Conservation (phyloP, 1,284 basidiomycete genomes). For the Phaffia rhodozyma region DNA sequence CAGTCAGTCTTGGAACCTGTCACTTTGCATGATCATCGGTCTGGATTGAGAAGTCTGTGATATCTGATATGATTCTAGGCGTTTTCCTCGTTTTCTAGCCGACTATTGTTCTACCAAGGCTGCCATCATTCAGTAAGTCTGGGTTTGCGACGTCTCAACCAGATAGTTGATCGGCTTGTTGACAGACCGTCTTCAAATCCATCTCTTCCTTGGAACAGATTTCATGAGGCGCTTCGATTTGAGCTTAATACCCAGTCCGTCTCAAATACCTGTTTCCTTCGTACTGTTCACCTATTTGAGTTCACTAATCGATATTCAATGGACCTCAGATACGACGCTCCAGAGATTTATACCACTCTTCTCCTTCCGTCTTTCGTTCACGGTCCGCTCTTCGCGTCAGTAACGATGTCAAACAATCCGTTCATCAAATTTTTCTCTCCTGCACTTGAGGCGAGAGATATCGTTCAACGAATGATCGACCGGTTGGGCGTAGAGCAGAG, state of each 20-base stretch:
- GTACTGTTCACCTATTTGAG: not conserved
- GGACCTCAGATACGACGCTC: constrained; percentile 50
- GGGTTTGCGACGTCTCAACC: too few relatives aligned
- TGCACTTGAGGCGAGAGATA: constrained; percentile 52
- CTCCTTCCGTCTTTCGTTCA: constrained; percentile 61
- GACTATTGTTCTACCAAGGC: constrained; percentile 85
- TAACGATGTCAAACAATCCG: constrained; percentile 42
- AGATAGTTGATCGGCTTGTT: too few relatives aligned
- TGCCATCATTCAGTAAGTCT: constrained; percentile 45
- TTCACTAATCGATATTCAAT: constrained; percentile 13
- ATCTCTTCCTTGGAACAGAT: constrained; percentile 4
- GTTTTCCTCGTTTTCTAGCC: constrained; percentile 39
- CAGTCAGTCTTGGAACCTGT: constrained; percentile 43
- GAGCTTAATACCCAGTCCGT: constrained; percentile 63
- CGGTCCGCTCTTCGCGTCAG: constrained; percentile 59
- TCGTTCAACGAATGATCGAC: constrained; percentile 68
- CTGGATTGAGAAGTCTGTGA: not conserved
- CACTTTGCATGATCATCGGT: not conserved
- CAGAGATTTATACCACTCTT: constrained; percentile 65
- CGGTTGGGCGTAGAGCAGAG: constrained; percentile 66
- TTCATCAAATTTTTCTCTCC: constrained; percentile 62
- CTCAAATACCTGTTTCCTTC: not conserved
- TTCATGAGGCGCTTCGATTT: constrained; percentile 68
- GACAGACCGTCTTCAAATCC: too few relatives aligned
- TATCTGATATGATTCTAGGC: constrained; percentile 6